Evolutionary conservation across 2,329 filamentous ascomycete genomes (phyloP).

Genomic region (Pseudocercospora eumusae): DNA sequence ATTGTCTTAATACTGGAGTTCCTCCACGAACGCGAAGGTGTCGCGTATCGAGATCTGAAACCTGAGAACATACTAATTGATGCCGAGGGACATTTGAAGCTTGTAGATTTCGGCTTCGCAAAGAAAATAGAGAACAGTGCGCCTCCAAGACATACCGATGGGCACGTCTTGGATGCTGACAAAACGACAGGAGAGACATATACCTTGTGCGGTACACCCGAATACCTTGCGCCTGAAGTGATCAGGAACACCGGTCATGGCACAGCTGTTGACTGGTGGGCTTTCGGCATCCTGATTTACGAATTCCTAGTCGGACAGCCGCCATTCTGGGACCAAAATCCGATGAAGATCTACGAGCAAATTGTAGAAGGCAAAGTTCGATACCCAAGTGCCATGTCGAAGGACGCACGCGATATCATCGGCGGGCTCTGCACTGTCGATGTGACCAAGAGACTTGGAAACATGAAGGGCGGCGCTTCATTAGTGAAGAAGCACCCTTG

Average conservation of each 20-base stretch:
- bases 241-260: slow-evolving; percentile 77
- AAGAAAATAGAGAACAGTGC: slow-evolving; percentile 69
- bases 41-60: slow-evolving; percentile 80
- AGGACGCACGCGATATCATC: slow-evolving; percentile 73
- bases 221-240: slow-evolving; percentile 81
- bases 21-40: slow-evolving; percentile 74
- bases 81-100: slow-evolving; percentile 73
- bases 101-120: slow-evolving; percentile 84
- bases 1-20: slow-evolving; percentile 81
- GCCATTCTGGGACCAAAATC: slow-evolving; percentile 84
- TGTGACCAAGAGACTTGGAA: slow-evolving; percentile 74
- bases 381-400: slow-evolving; percentile 69
- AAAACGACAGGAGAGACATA: slow-evolving; percentile 66
- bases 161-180: slow-evolving; percentile 22
- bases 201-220: slow-evolving; percentile 79
- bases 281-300: slow-evolving; percentile 78
- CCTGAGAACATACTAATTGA: slow-evolving; percentile 81
- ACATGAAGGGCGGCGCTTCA: slow-evolving; percentile 71
- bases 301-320: slow-evolving; percentile 84
- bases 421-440: slow-evolving; percentile 75
- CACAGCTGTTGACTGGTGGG: slow-evolving; percentile 83
- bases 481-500: slow-evolving; percentile 75
- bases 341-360: slow-evolving; percentile 81
- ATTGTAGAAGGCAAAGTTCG: slow-evolving; percentile 77
- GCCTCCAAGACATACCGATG: slow-evolving; percentile 25